Conservation (phyloP, 1,284 basidiomycete genomes). For the Mycena citricolor region DNA sequence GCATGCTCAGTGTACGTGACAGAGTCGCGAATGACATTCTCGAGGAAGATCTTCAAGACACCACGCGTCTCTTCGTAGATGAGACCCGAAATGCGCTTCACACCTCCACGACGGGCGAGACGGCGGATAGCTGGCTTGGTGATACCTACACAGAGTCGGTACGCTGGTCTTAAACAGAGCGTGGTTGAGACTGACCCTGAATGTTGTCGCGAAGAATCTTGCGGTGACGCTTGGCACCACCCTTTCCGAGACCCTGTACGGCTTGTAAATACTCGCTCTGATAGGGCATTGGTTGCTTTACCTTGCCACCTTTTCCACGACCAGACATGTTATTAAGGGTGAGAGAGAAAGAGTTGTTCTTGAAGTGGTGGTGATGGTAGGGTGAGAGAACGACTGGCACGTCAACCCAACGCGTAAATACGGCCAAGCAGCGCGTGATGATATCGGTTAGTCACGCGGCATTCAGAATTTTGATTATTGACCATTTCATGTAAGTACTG, state of each 20-base stretch:
- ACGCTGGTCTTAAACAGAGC: conserved; percentile 6
- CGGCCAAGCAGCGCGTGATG: too few species aligned
- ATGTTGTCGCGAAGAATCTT: conserved; percentile 78
- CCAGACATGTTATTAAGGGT: conserved; percentile 58
- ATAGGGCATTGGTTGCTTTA: conserved; percentile 19
- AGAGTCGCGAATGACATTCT: conserved; percentile 75
- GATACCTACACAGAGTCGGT: conserved; percentile 42
- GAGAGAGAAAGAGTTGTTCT: conserved; percentile 16
- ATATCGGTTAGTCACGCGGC: too few species aligned
- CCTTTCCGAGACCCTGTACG: conserved; percentile 63
- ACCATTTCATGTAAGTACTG: too few species aligned
- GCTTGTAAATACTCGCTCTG: conserved; percentile 27
- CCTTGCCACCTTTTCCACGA: conserved; percentile 73
- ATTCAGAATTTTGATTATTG: too few species aligned
- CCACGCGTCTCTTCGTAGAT: conserved; percentile 89
- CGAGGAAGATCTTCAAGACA: conserved; percentile 84
- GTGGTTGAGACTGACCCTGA: conserved; percentile 45
- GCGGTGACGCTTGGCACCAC: conserved; percentile 74
- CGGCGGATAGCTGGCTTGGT: conserved; percentile 85
- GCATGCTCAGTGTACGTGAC: conserved; percentile 88
- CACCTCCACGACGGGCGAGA: conserved; percentile 85
- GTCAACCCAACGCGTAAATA: conserved; percentile 11
- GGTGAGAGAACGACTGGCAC: conserved; percentile 2
- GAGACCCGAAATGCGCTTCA: conserved; percentile 83
- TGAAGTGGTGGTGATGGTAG: conserved; percentile 24